phyloP scores from a whole-genome alignment of 495 filamentous ascomycete species.

The Penicillium crystallinum region DNA sequence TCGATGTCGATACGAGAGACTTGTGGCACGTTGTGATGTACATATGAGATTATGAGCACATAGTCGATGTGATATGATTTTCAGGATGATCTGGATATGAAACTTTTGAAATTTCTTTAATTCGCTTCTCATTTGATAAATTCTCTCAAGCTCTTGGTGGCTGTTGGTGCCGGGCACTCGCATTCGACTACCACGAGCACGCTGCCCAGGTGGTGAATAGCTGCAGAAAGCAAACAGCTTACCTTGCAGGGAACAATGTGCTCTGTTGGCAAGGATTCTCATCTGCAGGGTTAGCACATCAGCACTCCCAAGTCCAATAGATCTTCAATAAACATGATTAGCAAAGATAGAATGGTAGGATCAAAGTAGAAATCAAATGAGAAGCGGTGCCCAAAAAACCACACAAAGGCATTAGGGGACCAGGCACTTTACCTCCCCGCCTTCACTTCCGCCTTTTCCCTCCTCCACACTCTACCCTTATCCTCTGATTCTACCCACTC shows the following conservation, averaged over 20 bases:
- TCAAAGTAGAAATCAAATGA: background rate
- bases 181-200: background rate
- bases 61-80: conserved; percentile 4
- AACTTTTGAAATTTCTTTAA: background rate
- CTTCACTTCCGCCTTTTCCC: conserved; percentile 21
- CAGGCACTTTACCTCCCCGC: conserved; percentile 21
- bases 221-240: conserved; percentile 12
- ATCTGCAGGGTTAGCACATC: conserved; percentile 8
- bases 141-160: background rate
- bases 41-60: conserved; percentile 23
- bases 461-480: conserved; percentile 10
- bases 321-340: background rate
- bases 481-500: conserved; percentile 14
- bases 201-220: background rate
- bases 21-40: conserved; percentile 23
- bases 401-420: conserved; percentile 20
- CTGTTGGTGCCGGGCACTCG: background rate
- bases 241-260: conserved; percentile 22
- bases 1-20: conserved; percentile 16
- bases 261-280: conserved; percentile 13
- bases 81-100: background rate
- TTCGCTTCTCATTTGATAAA: too few species aligned
- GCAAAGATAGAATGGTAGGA: background rate
- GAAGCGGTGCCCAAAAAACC: conserved; percentile 5
- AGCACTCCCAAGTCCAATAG: background rate